Percentiles rank a stretch among this genome's conserved stretches.
Conservation (phyloP, 179 eudicot species). For the Camellia oleifera region DNA sequence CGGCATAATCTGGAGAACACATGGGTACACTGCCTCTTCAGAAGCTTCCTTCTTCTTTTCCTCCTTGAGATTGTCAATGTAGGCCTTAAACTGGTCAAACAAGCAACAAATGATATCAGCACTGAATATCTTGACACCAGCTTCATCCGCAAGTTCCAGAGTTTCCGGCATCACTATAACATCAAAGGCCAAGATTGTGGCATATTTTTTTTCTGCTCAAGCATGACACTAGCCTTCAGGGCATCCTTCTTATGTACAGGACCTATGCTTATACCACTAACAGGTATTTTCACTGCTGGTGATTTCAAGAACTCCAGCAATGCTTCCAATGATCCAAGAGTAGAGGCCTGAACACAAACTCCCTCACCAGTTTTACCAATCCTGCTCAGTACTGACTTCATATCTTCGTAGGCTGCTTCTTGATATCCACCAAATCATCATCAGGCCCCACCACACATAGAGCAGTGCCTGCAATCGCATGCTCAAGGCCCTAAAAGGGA, state of each 20-base stretch:
- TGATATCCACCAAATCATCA: constrained; percentile 71
- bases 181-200: no score
- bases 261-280: constrained; percentile 46
- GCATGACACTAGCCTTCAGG: constrained; percentile 93
- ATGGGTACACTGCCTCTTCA: constrained; percentile 89
- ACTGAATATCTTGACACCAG: constrained; percentile 69
- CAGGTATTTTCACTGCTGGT: no score
- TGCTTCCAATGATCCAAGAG: no score
- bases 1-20: constrained; percentile 80
- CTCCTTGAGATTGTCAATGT: no score
- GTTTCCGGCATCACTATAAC: constrained; percentile 61
- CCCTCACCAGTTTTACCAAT: constrained; percentile 91
- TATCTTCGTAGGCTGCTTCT: constrained; percentile 71
- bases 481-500: constrained; percentile 71
- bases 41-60: constrained; percentile 28
- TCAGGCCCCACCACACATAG: constrained; percentile 24
- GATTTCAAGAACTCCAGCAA: no score
- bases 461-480: constrained; percentile 86
- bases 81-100: constrained; percentile 33
- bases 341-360: constrained; percentile 54
- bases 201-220: constrained; percentile 75
- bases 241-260: constrained; percentile 93
- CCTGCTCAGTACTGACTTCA: constrained; percentile 70
- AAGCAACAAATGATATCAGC: constrained; percentile 87
- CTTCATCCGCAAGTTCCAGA: constrained; percentile 81